phyloP scores from a whole-genome alignment of 106 monocot species.

The Dendrobium officinale region DNA sequence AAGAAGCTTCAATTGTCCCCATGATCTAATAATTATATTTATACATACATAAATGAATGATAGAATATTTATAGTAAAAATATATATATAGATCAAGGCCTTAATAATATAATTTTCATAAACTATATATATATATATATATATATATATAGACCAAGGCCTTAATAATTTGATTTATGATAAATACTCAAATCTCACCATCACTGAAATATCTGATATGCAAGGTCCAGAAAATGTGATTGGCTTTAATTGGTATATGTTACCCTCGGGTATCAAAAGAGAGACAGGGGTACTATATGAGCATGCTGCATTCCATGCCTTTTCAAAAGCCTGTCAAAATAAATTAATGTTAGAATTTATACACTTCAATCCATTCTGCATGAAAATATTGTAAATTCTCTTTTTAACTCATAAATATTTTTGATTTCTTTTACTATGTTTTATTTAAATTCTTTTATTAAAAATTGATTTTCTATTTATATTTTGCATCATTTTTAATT shows the following conservation, averaged over 20 bases:
- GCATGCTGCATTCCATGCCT: conserved; percentile 46
- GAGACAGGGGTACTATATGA: conserved; percentile 14
- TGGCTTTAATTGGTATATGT: conserved; percentile 41
- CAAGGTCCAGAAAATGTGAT: conserved; percentile 71
- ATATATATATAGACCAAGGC: no score
- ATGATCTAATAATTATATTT: conserved; percentile 33
- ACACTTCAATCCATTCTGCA: no score
- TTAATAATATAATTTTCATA: neutral
- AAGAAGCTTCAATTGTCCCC: conserved; percentile 58
- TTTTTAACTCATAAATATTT: no score
- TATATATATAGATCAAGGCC: no score
- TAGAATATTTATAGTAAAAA: no score
- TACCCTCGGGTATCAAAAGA: conserved; percentile 20
- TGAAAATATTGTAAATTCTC: no score
- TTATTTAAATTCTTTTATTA: no score
- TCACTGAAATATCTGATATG: conserved; percentile 42
- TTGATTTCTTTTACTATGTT: no score
- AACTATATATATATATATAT: no score
- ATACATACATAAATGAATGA: neutral
- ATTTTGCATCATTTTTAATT: no score
- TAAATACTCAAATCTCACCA: conserved; percentile 14
- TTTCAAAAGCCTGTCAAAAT: conserved; percentile 29
- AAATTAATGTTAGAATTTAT: no score
- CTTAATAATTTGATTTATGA: neutral
- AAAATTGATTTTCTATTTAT: no score